These are phyloP conservation scores for Artemisia tridentata DNA, from an alignment of 129 eudicot species.

Conservation along the genomic window DNA sequence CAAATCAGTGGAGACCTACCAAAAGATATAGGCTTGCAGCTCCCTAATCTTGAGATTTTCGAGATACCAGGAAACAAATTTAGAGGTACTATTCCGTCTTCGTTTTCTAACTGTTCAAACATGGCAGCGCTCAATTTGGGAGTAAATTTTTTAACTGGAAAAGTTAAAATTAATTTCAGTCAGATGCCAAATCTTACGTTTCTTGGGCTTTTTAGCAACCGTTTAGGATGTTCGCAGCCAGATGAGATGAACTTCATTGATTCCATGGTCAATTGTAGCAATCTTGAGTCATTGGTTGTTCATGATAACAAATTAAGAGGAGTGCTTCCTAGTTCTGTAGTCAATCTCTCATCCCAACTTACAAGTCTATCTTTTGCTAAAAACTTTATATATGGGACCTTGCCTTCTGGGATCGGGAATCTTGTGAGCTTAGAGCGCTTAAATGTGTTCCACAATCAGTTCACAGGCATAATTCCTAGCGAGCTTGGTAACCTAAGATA, in stretches of 20 bases:
- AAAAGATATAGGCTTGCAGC: constrained; percentile 24
- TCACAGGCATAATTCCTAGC: constrained; percentile 39
- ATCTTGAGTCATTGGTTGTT: constrained; percentile 8
- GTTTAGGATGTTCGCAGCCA: constrained; percentile 33
- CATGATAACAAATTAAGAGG: constrained; percentile 29
- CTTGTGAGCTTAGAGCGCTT: constrained; percentile 23
- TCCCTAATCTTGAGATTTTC: constrained; percentile 10
- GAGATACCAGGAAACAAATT: constrained; percentile 20
- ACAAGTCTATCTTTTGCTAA: not conserved
- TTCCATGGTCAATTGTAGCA: constrained; percentile 37
- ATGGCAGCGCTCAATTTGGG: constrained; percentile 11
- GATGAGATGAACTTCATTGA: constrained; percentile 39
- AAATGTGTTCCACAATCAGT: not conserved
- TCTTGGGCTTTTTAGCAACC: constrained; percentile 3
- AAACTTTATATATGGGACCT: constrained; percentile 18
- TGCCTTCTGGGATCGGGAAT: constrained; percentile 31
- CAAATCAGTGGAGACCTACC: constrained; percentile 32
- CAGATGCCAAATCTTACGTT: constrained; percentile 4
- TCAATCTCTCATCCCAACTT: constrained; percentile 35
- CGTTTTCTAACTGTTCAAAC: constrained; percentile 39
- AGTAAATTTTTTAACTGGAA: constrained; percentile 33
- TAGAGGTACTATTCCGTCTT: constrained; percentile 40
- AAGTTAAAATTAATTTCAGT: constrained; percentile 23
- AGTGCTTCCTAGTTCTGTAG: constrained; percentile 33
- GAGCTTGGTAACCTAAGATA: constrained; percentile 34